A percentile compares a stretch with the other conserved stretches of the same genome.
These are phyloP conservation scores for Penicillium malachiteum DNA, from an alignment of 495 filamentous ascomycete species.

Conservation along the genomic window DNA sequence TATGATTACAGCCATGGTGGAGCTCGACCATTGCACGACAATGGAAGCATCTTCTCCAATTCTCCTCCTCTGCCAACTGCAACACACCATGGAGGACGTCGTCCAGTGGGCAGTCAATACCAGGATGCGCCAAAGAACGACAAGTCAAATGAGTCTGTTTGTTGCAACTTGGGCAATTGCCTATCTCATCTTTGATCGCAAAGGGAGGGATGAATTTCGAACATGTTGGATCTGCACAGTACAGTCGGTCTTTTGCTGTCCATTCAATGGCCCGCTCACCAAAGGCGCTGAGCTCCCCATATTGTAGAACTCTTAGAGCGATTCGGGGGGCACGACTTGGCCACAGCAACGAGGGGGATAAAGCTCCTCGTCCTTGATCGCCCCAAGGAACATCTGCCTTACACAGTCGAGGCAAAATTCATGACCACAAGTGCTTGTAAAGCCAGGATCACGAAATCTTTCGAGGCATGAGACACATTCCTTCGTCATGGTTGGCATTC, in stretches of 20 bases:
- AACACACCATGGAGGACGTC: slow-evolving; percentile 13
- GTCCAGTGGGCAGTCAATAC: slow-evolving; percentile 22
- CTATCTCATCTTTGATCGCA: slow-evolving; percentile 10
- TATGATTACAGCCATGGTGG: slow-evolving; percentile 20
- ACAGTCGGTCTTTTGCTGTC: slow-evolving; percentile 15
- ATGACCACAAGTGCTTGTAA: slow-evolving; percentile 13
- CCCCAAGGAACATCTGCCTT: slow-evolving; percentile 13
- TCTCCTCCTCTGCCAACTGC: slow-evolving; percentile 6
- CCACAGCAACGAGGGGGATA: slow-evolving; percentile 23
- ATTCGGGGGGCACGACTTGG: slow-evolving; percentile 3
- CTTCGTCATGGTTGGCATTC: neutral
- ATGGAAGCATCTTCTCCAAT: slow-evolving; percentile 20
- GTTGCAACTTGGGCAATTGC: slow-evolving; percentile 15
- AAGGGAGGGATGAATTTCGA: slow-evolving; percentile 21
- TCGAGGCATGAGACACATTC: slow-evolving; percentile 16
- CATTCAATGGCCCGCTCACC: slow-evolving; percentile 17
- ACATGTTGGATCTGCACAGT: slow-evolving; percentile 18
- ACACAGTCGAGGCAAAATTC: slow-evolving; percentile 15
- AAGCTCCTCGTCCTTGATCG: slow-evolving; percentile 22
- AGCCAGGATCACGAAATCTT: neutral
- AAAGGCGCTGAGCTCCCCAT: slow-evolving; percentile 14
- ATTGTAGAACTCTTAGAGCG: slow-evolving; percentile 5
- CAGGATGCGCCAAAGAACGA: slow-evolving; percentile 13
- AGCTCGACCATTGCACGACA: slow-evolving; percentile 21
- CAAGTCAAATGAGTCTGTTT: slow-evolving; percentile 18